Percentiles rank a stretch among this genome's conserved stretches.
These are phyloP conservation scores for Rubia tinctorum DNA, from an alignment of 305 asterid genomes.

Conservation along the genomic window DNA sequence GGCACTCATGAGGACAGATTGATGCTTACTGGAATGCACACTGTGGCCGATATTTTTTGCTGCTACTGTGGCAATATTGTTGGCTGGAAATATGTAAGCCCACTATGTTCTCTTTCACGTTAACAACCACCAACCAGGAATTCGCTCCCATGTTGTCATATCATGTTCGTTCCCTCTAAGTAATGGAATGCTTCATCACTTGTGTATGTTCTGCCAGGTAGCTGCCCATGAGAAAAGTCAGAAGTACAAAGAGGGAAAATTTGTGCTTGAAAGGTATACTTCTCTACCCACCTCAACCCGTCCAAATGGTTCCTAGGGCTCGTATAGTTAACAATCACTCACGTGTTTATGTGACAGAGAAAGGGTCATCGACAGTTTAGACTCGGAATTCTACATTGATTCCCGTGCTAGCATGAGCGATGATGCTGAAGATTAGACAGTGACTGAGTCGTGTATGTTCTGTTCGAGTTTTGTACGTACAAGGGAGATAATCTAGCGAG, in stretches of 20 bases:
- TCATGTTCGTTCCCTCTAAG: not conserved
- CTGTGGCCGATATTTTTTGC: constrained; percentile 69
- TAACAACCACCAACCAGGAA: too few species aligned
- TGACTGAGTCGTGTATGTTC: constrained; percentile 21
- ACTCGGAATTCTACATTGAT: constrained; percentile 54
- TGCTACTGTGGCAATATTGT: constrained; percentile 72
- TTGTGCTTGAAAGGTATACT: constrained; percentile 65
- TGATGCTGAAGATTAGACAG: not conserved
- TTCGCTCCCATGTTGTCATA: too few species aligned
- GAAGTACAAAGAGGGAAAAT: constrained; percentile 81
- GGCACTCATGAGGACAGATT: constrained; percentile 72
- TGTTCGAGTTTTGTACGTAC: not conserved
- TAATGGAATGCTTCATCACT: not conserved
- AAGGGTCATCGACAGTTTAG: constrained; percentile 52
- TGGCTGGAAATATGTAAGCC: constrained; percentile 83
- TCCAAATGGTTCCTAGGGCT: not conserved
- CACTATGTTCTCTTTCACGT: constrained; percentile 13
- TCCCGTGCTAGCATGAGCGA: constrained; percentile 26
- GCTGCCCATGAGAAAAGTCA: constrained; percentile 59
- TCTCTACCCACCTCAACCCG: not conserved
- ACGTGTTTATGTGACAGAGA: constrained; percentile 39
- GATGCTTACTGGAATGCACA: constrained; percentile 82
- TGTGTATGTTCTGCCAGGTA: constrained; percentile 38
- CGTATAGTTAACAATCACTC: not conserved
- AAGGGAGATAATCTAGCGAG: not conserved